These are phyloP conservation scores for Ceratopteris richardii DNA, from an alignment of 75 land plant species.

Conservation along the genomic window DNA sequence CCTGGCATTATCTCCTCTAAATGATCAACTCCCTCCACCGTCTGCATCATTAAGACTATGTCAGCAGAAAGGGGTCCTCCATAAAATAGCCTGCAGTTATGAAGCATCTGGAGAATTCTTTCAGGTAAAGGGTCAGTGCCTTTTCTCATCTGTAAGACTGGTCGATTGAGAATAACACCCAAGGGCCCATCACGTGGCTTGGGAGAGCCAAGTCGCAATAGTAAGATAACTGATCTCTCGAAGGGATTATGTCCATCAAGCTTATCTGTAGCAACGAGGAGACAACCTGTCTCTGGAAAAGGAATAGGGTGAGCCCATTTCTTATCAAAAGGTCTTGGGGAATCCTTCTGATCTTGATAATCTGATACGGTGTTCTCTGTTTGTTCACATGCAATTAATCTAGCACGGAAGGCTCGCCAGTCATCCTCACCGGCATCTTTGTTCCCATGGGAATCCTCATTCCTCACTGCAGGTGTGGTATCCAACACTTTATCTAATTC, in stretches of 20 bases:
- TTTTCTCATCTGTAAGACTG: slow-evolving; percentile 53
- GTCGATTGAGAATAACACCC: slow-evolving; percentile 77
- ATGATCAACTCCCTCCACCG: slow-evolving; percentile 24
- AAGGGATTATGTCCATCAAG: slow-evolving; percentile 64
- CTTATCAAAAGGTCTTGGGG: slow-evolving; percentile 24
- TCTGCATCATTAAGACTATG: slow-evolving; percentile 49
- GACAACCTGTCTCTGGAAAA: slow-evolving; percentile 68
- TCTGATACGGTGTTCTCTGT: slow-evolving; percentile 5
- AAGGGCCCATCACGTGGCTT: slow-evolving; percentile 69
- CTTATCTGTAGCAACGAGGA: slow-evolving; percentile 86
- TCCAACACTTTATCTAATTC: neutral
- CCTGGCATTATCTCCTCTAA: slow-evolving; percentile 77
- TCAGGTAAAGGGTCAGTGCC: slow-evolving; percentile 53
- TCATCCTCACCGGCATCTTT: slow-evolving; percentile 11
- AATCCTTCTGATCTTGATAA: neutral
- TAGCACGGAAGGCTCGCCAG: slow-evolving; percentile 73
- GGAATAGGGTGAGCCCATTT: slow-evolving; percentile 85
- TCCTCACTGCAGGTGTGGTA: neutral
- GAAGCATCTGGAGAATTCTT: slow-evolving; percentile 50
- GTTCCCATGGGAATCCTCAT: neutral
- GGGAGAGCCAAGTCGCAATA: slow-evolving; percentile 60
- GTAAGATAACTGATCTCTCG: slow-evolving; percentile 73
- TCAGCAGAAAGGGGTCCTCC: slow-evolving; percentile 86
- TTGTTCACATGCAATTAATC: slow-evolving; percentile 45
- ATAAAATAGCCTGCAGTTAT: slow-evolving; percentile 58